These are phyloP conservation scores for Ambispora gerdemannii DNA, from an alignment of 192 early-diverging fungal species.

Conservation along the genomic window DNA sequence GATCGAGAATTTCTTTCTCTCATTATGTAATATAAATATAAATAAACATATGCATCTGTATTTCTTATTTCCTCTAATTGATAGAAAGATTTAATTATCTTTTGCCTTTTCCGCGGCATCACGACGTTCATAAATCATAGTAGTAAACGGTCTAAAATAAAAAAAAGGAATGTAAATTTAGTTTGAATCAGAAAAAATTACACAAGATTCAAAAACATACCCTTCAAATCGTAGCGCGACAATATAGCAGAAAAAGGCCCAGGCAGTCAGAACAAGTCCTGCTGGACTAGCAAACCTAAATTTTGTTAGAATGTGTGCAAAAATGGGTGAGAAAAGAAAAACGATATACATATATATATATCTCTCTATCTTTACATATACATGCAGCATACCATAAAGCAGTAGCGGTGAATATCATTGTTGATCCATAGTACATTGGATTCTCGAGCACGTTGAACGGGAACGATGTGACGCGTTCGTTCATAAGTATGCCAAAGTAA, in stretches of 20 bases:
- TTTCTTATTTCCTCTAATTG: no score
- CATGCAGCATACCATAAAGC: slow-evolving; percentile 78
- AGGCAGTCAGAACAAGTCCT: slow-evolving; percentile 63
- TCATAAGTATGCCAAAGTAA: slow-evolving; percentile 93
- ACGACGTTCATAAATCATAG: slow-evolving; percentile 69
- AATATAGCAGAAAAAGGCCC: slow-evolving; percentile 74
- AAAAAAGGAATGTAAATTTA: background rate
- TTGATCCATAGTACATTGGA: slow-evolving; percentile 95
- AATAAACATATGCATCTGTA: no score
- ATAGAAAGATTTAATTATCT: no score
- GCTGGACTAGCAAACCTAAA: slow-evolving; percentile 63
- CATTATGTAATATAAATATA: no score
- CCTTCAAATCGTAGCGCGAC: slow-evolving; percentile 78
- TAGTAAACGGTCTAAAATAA: slow-evolving; percentile 68
- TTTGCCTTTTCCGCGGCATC: no score
- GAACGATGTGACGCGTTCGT: slow-evolving; percentile 78
- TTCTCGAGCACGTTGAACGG: slow-evolving; percentile 90
- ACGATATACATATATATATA: no score
- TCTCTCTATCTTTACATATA: no score
- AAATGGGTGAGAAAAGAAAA: background rate
- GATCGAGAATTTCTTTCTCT: no score
- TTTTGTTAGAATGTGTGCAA: no score
- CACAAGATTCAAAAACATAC: slow-evolving; percentile 39
- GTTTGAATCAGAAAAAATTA: background rate
- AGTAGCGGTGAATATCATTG: slow-evolving; percentile 77